These are phyloP conservation scores for Cucurbita maxima DNA, from an alignment of 306 rosid genomes.

Conservation along the genomic window DNA sequence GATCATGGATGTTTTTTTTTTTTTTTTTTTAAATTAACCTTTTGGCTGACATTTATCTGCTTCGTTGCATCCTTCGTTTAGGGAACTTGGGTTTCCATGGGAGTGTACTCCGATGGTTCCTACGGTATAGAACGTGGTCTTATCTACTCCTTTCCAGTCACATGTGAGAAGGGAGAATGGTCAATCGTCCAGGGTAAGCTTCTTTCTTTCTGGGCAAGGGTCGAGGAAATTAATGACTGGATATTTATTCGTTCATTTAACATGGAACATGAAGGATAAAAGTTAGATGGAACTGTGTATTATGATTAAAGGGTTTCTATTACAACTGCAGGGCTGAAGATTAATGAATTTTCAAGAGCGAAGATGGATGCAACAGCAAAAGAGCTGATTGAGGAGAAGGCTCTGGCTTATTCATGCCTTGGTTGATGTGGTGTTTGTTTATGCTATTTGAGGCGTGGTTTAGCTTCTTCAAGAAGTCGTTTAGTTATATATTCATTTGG, in stretches of 20 bases:
- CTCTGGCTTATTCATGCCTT: conserved; percentile 51
- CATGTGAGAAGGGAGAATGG: conserved; percentile 87
- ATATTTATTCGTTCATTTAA: neutral
- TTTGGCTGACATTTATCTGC: neutral
- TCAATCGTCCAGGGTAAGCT: conserved; percentile 57
- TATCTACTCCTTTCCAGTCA: conserved; percentile 84
- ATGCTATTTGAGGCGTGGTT: neutral
- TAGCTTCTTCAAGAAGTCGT: neutral
- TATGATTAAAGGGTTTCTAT: neutral
- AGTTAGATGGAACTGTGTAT: neutral
- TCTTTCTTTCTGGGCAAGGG: neutral
- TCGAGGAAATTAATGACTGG: neutral
- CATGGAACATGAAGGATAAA: neutral
- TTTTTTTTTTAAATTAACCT: neutral
- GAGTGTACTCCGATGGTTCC: conserved; percentile 86
- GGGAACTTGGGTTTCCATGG: conserved; percentile 90
- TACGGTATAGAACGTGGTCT: conserved; percentile 60
- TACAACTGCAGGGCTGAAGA: conserved; percentile 45
- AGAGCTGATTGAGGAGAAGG: conserved; percentile 68
- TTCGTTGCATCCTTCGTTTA: conserved; percentile 11
- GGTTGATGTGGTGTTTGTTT: conserved; percentile 4
- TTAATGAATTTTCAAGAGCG: conserved; percentile 54
- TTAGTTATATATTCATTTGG: neutral
- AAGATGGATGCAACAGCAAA: conserved; percentile 70
- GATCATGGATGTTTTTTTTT: neutral